phyloP scores from a whole-genome alignment of 768 basidiomycete species.

The Lyophyllum semitale region DNA sequence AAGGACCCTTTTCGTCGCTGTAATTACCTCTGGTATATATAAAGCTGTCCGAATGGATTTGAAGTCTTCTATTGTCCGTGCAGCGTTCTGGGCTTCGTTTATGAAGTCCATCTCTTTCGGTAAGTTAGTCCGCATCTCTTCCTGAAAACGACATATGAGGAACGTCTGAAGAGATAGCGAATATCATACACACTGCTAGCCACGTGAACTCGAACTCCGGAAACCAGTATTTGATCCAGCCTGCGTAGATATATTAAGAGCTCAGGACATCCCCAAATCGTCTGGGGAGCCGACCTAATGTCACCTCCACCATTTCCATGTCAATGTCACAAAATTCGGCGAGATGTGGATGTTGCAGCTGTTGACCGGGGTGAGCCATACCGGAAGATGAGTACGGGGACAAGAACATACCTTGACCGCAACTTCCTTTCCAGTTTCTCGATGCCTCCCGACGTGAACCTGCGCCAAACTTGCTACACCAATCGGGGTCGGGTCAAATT shows the following conservation, averaged over 20 bases:
- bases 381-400: background rate
- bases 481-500: conserved; percentile 86
- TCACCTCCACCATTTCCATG: conserved; percentile 80
- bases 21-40: conserved; percentile 84
- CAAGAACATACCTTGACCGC: conserved; percentile 74
- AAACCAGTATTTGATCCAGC: conserved; percentile 90
- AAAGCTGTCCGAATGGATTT: conserved; percentile 69
- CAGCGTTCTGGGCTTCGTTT: conserved; percentile 87
- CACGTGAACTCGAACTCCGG: conserved; percentile 96
- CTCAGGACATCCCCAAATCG: background rate
- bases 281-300: conserved; percentile 50
- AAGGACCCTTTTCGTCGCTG: conserved; percentile 80
- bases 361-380: conserved; percentile 7
- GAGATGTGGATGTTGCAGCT: conserved; percentile 92
- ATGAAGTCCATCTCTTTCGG: conserved; percentile 95
- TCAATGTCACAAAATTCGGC: conserved; percentile 92
- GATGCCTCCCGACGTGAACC: conserved; percentile 83
- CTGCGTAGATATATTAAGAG: conserved; percentile 30
- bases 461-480: conserved; percentile 97
- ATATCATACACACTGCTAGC: conserved; percentile 60
- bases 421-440: conserved; percentile 69
- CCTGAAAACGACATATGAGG: conserved; percentile 54
- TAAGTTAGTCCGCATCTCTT: conserved; percentile 92
- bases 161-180: background rate
- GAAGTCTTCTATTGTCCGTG: conserved; percentile 72